Base-by-base conservation (phyloP, 768 basidiomycete genomes). In the Ramaria rubella region DNA sequence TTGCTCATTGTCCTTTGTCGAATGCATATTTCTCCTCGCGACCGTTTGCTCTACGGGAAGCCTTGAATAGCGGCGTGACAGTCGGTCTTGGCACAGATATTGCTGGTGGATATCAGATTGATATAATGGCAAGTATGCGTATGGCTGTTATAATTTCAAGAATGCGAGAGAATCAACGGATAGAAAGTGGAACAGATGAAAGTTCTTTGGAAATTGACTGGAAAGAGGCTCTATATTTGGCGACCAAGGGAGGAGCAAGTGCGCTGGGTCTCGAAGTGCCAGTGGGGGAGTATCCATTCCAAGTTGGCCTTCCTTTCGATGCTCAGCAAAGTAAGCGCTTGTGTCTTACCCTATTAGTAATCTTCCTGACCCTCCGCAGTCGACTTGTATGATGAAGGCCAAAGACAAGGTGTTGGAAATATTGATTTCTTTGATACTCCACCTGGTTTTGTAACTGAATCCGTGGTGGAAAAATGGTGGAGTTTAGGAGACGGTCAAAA, bases 401-500 rank as follows among this genome's bases (percentile, higher is more conserved):
- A 55, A 6, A 64, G 69, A 3, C 49, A 58, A 0, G 87, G 86
- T 2, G 67, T 81, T 2, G 90, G 88, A 0, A 70, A 75, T 2
- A 74, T 93, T 7, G 88, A 92, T 64, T 85, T 90, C 63, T 84
- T 91, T 61, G 83, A 81, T 52, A 59, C 63, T 48, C 17, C 57
- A 30, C 38, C 50, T 15, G 52, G 49, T 53, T 60, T 53, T 5
- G 49, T 29, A 52, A 70, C 69, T 6, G 64, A 73, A 42, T 86
- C 85, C 50, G 72, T 81, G 70, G 61, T 94, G 23, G 93, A 94
- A 69, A 90, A 86, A 65, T 94, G 93, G 93, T 94, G 90, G 90
- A 89, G 88, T 62, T 66, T 87, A 40, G 92, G 92, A 0, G 84
- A 89, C 64, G 64, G 64, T 4, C 75, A 78, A 50, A 94, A 94